Evolutionary conservation across 371 early-diverging fungal species (phyloP).

Genomic region (Actinomortierella ambigua): DNA sequence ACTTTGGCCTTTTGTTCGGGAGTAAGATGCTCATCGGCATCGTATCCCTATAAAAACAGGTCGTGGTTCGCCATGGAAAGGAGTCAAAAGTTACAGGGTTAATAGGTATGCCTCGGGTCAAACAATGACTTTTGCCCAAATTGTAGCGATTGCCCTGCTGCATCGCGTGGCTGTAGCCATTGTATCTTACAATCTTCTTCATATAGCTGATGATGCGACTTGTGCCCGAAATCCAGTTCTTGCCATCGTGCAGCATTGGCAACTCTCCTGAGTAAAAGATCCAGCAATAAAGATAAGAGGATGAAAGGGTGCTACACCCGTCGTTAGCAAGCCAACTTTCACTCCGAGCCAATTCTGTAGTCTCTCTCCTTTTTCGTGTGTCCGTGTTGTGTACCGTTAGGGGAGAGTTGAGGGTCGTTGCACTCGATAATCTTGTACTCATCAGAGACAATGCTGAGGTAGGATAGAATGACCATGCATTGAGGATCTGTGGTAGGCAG

Average conservation of each 20-base stretch:
- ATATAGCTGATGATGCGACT: conserved; percentile 60
- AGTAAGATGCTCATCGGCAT: conserved; percentile 54
- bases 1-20: conserved; percentile 56
- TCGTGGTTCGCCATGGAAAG: background rate
- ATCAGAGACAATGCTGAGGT: conserved; percentile 54
- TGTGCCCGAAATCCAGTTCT: conserved; percentile 62
- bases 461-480: conserved; percentile 58
- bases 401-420: conserved; percentile 61
- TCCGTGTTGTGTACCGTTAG: conserved; percentile 54
- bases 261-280: conserved; percentile 53
- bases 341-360: too few species aligned
- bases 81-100: too few species aligned
- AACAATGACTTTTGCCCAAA: too few species aligned
- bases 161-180: too few species aligned
- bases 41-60: conserved; percentile 42
- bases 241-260: conserved; percentile 63
- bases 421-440: conserved; percentile 54
- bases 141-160: too few species aligned
- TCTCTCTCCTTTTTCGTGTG: too few species aligned
- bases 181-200: conserved; percentile 36
- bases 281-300: background rate
- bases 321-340: background rate
- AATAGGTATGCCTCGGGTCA: too few species aligned
- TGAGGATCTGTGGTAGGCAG: conserved; percentile 66
- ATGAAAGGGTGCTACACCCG: too few species aligned